Conservation (phyloP, 1,284 basidiomycete species). For the Ceratobasidium sp. region DNA sequence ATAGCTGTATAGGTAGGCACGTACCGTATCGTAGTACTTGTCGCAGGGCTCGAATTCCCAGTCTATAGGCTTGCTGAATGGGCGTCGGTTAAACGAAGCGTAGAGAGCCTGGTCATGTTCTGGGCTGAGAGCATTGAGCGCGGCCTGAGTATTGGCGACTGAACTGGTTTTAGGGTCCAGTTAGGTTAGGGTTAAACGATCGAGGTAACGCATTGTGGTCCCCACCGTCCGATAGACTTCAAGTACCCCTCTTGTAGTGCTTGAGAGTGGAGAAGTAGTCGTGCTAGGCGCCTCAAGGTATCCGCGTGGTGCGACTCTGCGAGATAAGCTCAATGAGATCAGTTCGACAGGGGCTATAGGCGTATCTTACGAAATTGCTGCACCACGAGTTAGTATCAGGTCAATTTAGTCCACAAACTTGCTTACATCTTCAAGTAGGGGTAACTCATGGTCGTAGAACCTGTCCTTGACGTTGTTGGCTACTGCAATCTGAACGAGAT, state of each 20-base stretch:
- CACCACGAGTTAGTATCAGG: slow-evolving; percentile 44
- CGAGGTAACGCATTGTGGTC: too few species aligned
- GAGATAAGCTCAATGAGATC: not conserved
- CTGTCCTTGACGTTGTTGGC: slow-evolving; percentile 77
- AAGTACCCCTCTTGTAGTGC: slow-evolving; percentile 69
- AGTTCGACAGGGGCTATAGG: not conserved
- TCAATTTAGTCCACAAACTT: slow-evolving; percentile 29
- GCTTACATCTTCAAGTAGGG: slow-evolving; percentile 78
- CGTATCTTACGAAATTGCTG: slow-evolving; percentile 72
- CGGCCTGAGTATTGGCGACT: slow-evolving; percentile 62
- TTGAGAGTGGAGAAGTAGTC: slow-evolving; percentile 70
- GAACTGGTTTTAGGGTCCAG: slow-evolving; percentile 61
- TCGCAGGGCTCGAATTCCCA: slow-evolving; percentile 82
- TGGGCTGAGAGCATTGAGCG: slow-evolving; percentile 67
- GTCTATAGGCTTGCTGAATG: slow-evolving; percentile 73
- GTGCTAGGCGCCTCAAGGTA: slow-evolving; percentile 68
- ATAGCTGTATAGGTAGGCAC: slow-evolving; percentile 50
- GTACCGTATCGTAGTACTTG: slow-evolving; percentile 78
- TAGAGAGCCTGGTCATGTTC: slow-evolving; percentile 76
- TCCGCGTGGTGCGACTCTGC: slow-evolving; percentile 75
- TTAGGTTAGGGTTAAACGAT: not conserved
- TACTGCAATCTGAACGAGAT: slow-evolving; percentile 74
- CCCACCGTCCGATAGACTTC: slow-evolving; percentile 51
- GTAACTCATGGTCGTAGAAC: slow-evolving; percentile 77
- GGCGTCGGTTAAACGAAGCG: slow-evolving; percentile 75